Base-by-base conservation (phyloP, 805 yeast genomes). In the Brettanomyces naardenensis region DNA sequence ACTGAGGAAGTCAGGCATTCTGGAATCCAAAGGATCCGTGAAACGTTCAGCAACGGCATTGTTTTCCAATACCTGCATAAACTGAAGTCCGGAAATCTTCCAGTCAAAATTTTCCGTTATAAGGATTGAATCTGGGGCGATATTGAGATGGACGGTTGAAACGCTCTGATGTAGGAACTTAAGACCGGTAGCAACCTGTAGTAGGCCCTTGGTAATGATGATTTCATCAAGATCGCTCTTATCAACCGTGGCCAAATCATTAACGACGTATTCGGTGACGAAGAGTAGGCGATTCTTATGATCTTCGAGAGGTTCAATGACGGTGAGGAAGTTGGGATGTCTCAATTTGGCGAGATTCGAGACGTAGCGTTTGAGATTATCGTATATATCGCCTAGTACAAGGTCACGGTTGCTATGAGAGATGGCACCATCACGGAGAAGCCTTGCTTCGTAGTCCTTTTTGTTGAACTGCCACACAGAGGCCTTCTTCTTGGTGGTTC, bases 391-490 rank as follows among this genome's bases (percentile, higher is more conserved):
- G 30, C 71, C 78, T 35, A 77, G 55, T 2, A 73, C 51, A 19
- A 69, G 55, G 22, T 71, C 61, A 31, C 68, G 70, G 42, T 72
- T 75, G 19, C 72, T 69, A 13, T 65, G 66, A 44, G 64, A 70
- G 18, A 69, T 52, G 3, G 74, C 56, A 5, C 79, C 77, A 28
- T 75, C 63, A 39, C 74, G 63, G 11, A 61, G 45, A 19, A 88
- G 55, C 39, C 64, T 62, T 5, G 70, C 56, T 46, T 84, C 89
- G 45, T 84, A 75, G 39, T 75, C 78, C 52, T 78, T 75, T 63
- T 88, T 89, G 56, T 83, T 95, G 52, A 88, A 84, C 22, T 83
- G 78, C 61, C 92, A 88, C 9, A 90, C 94, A 3, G 95, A 83
- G 2, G 78, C 95, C 41, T 66, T 59, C 33, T 73, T 68, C 27